Conservation (phyloP, 495 filamentous ascomycete species). For the Aspergillus nidulans region DNA sequence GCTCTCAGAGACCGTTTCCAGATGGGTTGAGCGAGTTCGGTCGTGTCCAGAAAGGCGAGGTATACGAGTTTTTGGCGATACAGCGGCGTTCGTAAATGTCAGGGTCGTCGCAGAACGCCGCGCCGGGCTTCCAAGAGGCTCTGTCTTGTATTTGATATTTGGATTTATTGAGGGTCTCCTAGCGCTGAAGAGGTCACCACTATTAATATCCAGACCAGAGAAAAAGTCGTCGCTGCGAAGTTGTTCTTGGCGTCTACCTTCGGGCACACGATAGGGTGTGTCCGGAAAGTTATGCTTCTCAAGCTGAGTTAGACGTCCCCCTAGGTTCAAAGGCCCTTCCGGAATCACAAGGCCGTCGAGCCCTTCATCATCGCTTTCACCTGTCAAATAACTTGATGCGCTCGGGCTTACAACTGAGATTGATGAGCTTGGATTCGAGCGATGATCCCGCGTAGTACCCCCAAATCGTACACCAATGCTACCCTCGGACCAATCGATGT, state of each 20-base stretch:
- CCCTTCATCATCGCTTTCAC: conserved; percentile 92
- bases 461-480: conserved; percentile 85
- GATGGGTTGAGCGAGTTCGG: conserved; percentile 61
- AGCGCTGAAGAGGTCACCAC: conserved; percentile 73
- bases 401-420: conserved; percentile 88
- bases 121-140: conserved; percentile 61
- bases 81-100: conserved; percentile 74
- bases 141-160: conserved; percentile 81
- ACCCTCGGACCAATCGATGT: conserved; percentile 85
- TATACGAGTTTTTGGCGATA: conserved; percentile 50
- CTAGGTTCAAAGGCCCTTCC: conserved; percentile 74
- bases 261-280: conserved; percentile 23
- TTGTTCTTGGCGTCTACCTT: conserved; percentile 20
- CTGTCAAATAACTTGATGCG: conserved; percentile 80
- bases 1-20: conserved; percentile 91
- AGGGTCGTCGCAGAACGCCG: conserved; percentile 75
- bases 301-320: conserved; percentile 66
- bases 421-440: conserved; percentile 76
- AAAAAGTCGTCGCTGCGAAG: conserved; percentile 76
- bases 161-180: conserved; percentile 83
- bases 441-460: conserved; percentile 71
- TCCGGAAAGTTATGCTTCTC: conserved; percentile 51
- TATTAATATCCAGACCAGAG: conserved; percentile 79
- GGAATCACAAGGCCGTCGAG: conserved; percentile 83
- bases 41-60: conserved; percentile 61